Percentiles rank a stretch among this genome's conserved stretches.
Evolutionary conservation across 164 flowering plant genomes (phyloP).

Genomic region (Chloranthus sessilifolius): DNA sequence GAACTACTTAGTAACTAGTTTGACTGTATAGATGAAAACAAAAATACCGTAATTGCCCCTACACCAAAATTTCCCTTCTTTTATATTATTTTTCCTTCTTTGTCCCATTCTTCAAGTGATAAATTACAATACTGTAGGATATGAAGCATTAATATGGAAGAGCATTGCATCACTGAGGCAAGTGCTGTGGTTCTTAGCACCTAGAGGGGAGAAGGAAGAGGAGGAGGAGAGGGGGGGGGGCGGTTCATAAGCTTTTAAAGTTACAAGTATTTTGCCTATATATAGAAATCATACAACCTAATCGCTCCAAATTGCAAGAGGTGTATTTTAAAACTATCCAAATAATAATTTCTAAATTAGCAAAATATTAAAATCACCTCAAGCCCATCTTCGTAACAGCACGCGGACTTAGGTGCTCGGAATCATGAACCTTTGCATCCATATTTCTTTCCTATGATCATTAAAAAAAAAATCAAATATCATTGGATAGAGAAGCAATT

Average conservation of each 20-base stretch:
- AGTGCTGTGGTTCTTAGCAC: too few species aligned
- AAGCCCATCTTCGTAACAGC: constrained; percentile 51
- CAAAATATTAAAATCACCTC: constrained; percentile 40
- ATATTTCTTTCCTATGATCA: constrained; percentile 68
- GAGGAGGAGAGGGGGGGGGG: neutral
- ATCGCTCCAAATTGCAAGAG: neutral
- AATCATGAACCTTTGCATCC: constrained; percentile 56
- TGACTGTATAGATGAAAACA: too few species aligned
- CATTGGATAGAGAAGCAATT: neutral
- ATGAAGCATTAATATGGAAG: too few species aligned
- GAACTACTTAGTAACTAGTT: too few species aligned
- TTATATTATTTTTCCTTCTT: too few species aligned
- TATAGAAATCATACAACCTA: neutral
- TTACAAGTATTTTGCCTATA: neutral
- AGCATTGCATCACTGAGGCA: too few species aligned
- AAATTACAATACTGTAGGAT: too few species aligned
- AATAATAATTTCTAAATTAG: neutral
- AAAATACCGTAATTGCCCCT: too few species aligned
- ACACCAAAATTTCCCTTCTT: too few species aligned
- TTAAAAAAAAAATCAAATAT: neutral
- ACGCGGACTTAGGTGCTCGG: constrained; percentile 72
- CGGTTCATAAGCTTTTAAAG: neutral
- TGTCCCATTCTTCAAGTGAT: too few species aligned
- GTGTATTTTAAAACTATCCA: neutral
- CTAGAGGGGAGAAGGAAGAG: neutral